These are phyloP conservation scores for Trapa bicornis DNA, from an alignment of 345 rosid genomes.

Conservation along the genomic window DNA sequence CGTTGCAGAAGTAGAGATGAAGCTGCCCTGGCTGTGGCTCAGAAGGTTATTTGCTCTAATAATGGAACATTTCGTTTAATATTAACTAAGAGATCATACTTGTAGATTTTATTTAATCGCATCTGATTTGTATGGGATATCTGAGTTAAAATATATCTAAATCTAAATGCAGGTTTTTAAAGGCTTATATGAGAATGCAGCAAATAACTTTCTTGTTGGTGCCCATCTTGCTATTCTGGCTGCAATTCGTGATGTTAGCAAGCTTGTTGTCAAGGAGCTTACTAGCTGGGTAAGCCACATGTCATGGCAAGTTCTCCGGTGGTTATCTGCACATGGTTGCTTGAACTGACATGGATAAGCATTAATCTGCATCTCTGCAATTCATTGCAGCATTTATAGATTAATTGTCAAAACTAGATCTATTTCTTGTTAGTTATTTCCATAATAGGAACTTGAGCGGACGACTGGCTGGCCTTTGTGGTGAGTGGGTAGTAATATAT, in stretches of 20 bases:
- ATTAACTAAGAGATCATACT: background rate
- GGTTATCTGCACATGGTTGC: background rate
- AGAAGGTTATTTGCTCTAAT: conserved; percentile 33
- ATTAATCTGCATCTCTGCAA: background rate
- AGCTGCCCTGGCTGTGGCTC: conserved; percentile 96
- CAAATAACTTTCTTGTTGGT: conserved; percentile 58
- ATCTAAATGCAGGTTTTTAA: conserved; percentile 48
- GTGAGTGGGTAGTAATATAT: background rate
- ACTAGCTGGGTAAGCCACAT: conserved; percentile 84
- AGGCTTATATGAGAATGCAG: conserved; percentile 79
- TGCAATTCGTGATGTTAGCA: conserved; percentile 90
- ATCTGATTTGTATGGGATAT: background rate
- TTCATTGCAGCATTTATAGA: background rate
- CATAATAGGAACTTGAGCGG: background rate
- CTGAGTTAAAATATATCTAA: background rate
- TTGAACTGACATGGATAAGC: background rate
- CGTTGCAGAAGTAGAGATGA: conserved; percentile 91
- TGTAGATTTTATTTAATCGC: background rate
- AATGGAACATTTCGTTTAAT: background rate
- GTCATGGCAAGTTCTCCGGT: background rate
- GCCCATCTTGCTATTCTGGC: conserved; percentile 76
- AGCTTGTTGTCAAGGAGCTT: conserved; percentile 87
- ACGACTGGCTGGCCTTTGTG: background rate
- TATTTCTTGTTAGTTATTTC: background rate
- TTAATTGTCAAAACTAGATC: background rate